Percentiles rank a stretch among this genome's conserved stretches.
phyloP scores from a whole-genome alignment of 169 alveolate species.

The Fabrea salina region DNA sequence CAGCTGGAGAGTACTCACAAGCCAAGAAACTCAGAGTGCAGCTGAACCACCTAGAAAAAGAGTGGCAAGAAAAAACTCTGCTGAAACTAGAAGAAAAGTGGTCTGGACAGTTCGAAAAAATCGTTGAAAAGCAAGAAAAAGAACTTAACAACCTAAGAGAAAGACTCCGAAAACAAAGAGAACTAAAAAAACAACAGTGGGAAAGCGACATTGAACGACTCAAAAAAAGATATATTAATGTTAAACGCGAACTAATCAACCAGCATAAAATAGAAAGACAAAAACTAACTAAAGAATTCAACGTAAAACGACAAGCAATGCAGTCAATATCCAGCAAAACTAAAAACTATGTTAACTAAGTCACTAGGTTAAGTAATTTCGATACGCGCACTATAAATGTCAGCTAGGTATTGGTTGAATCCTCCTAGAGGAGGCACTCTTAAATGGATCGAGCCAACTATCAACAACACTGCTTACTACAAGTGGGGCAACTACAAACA shows the following conservation, averaged over 20 bases:
- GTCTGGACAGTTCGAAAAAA: neutral
- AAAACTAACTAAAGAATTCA: constrained; percentile 19
- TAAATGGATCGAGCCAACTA: constrained; percentile 32
- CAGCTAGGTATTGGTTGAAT: constrained; percentile 26
- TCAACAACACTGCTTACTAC: constrained; percentile 23
- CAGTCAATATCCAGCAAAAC: neutral
- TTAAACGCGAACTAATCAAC: neutral
- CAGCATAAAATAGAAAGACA: constrained; percentile 31
- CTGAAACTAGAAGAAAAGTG: constrained; percentile 14
- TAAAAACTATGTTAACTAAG: too few species aligned
- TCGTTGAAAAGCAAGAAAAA: constrained; percentile 21
- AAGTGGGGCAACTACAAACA: constrained; percentile 31
- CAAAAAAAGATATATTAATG: constrained; percentile 23
- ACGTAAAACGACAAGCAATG: constrained; percentile 25
- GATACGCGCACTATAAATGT: too few species aligned
- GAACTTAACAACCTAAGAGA: neutral
- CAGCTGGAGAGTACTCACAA: constrained; percentile 25
- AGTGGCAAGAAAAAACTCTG: neutral
- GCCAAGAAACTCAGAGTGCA: constrained; percentile 14
- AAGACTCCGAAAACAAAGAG: constrained; percentile 15
- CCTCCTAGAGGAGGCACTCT: constrained; percentile 40
- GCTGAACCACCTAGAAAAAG: neutral
- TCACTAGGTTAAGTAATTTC: too few species aligned
- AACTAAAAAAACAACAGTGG: constrained; percentile 4
- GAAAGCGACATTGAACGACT: constrained; percentile 6